Percentiles rank a stretch among this genome's conserved stretches.
phyloP scores from a whole-genome alignment of 352 stramenopile genomes.

The Pythium monospermum region DNA sequence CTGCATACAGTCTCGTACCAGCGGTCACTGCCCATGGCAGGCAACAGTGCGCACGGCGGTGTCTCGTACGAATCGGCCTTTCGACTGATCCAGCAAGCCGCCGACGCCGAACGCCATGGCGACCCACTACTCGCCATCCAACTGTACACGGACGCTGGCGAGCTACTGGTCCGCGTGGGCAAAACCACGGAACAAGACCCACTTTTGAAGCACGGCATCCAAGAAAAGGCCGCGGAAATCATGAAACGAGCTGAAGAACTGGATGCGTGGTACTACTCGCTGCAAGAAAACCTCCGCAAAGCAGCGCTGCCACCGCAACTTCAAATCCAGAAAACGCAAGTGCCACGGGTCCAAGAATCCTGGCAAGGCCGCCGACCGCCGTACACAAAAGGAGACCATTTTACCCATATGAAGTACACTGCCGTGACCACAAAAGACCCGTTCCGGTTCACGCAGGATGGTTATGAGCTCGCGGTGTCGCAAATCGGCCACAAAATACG shows the following conservation, averaged over 20 bases:
- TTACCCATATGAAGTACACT: constrained; percentile 44
- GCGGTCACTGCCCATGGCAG: constrained; percentile 4
- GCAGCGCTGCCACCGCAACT: constrained; percentile 29
- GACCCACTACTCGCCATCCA: constrained; percentile 35
- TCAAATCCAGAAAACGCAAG: constrained; percentile 35
- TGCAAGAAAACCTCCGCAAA: constrained; percentile 33
- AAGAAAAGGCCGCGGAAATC: constrained; percentile 39
- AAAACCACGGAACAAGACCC: constrained; percentile 30
- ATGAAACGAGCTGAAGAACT: constrained; percentile 44
- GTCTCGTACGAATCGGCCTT: constrained; percentile 43
- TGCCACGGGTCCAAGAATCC: constrained; percentile 36
- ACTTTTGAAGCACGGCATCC: constrained; percentile 35
- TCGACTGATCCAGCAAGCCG: constrained; percentile 41
- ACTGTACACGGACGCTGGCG: constrained; percentile 36
- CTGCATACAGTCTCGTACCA: constrained; percentile 9
- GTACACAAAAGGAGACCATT: constrained; percentile 27
- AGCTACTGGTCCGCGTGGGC: constrained; percentile 27
- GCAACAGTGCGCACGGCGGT: constrained; percentile 12
- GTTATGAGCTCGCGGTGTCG: constrained; percentile 34
- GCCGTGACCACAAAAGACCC: constrained; percentile 41
- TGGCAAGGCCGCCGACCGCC: constrained; percentile 29
- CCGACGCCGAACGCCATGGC: constrained; percentile 29
- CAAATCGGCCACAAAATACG: constrained; percentile 31
- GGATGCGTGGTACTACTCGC: constrained; percentile 37
- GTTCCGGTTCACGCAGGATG: constrained; percentile 35